Percentiles rank a stretch among this genome's conserved stretches.
Conservation (phyloP, 768 basidiomycete genomes). For the Chiua virens region DNA sequence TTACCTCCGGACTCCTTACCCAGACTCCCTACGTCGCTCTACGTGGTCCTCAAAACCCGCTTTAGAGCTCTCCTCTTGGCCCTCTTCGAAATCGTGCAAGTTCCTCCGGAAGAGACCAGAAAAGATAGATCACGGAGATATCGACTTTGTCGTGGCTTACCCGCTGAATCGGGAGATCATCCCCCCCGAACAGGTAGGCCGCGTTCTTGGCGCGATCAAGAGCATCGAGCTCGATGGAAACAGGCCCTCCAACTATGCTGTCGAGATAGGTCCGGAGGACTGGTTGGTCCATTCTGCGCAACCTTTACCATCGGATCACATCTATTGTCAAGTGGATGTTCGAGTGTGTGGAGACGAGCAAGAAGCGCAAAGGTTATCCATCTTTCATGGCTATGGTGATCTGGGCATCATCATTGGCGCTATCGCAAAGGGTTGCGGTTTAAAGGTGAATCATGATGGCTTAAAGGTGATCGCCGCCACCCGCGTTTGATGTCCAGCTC, state of each 20-base stretch:
- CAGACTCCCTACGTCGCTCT: conserved; percentile 57
- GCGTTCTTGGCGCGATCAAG: conserved; percentile 47
- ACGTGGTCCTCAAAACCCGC: conserved; percentile 49
- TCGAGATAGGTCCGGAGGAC: conserved; percentile 44
- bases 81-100: conserved; percentile 51
- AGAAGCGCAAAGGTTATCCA: conserved; percentile 50
- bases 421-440: conserved; percentile 49
- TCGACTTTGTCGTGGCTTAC: conserved; percentile 63
- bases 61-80: conserved; percentile 40
- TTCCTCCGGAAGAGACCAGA: conserved; percentile 65
- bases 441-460: conserved; percentile 52
- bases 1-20: conserved; percentile 52
- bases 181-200: conserved; percentile 39
- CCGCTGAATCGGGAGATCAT: conserved; percentile 34
- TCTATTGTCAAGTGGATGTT: conserved; percentile 59
- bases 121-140: conserved; percentile 65
- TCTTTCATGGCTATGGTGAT: conserved; percentile 69
- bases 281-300: conserved; percentile 24
- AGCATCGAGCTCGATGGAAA: conserved; percentile 49
- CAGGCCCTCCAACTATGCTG: conserved; percentile 63
- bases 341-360: conserved; percentile 52
- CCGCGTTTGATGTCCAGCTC: neutral
- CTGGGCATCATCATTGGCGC: conserved; percentile 68
- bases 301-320: conserved; percentile 3
- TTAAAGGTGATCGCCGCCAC: conserved; percentile 46